Conservation (phyloP, 352 stramenopile species). For the Pythium graminicola region DNA sequence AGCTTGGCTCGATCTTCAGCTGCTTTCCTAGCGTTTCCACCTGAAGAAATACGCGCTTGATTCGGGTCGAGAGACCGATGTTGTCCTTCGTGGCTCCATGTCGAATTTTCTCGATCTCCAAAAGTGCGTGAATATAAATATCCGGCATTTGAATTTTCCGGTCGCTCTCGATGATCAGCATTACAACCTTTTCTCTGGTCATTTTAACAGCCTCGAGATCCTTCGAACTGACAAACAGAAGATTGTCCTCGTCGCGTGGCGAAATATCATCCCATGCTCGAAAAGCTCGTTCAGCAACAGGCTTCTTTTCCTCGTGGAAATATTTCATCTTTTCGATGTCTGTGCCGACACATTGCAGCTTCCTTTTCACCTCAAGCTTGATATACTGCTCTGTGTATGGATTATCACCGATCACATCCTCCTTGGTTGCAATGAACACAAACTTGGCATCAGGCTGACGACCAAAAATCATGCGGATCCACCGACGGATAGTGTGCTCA, state of each 20-base stretch:
- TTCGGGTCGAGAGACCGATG: background rate
- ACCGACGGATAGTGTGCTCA: background rate
- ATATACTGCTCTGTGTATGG: no score
- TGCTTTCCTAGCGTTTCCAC: background rate
- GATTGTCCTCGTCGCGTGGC: background rate
- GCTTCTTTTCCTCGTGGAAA: background rate
- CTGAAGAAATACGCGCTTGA: background rate
- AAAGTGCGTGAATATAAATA: slow-evolving; percentile 1
- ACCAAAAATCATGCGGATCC: background rate
- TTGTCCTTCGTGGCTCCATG: background rate
- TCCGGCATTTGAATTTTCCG: slow-evolving; percentile 11
- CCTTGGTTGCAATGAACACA: background rate
- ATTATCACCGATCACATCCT: no score
- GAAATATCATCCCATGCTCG: no score
- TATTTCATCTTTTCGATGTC: background rate
- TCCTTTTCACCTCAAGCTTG: background rate
- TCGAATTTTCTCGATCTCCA: background rate
- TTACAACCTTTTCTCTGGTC: background rate
- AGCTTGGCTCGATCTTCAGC: background rate
- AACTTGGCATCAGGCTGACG: background rate
- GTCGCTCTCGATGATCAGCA: background rate
- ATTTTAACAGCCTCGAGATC: background rate
- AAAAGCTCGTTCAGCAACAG: background rate
- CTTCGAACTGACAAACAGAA: slow-evolving; percentile 3
- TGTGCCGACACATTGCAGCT: background rate